These are phyloP conservation scores for Galerina sulciceps DNA, from an alignment of 768 basidiomycete genomes.

Conservation along the genomic window DNA sequence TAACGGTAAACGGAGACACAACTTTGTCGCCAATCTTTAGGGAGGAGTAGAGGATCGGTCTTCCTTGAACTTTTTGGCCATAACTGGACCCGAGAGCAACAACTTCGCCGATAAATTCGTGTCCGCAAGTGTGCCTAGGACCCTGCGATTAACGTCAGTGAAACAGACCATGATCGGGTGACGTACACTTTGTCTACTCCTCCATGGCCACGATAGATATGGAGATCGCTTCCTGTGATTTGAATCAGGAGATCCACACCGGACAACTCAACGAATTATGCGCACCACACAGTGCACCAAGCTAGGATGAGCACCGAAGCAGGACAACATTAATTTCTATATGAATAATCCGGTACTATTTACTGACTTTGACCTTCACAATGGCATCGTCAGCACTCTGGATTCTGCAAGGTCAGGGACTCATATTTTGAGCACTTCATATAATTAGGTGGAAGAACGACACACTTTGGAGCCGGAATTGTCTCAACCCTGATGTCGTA, in stretches of 20 bases:
- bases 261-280: conserved; percentile 3
- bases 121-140: conserved; percentile 66
- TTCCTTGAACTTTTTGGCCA: conserved; percentile 39
- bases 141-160: background rate
- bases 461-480: conserved; percentile 55
- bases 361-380: conserved; percentile 67
- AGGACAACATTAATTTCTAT: background rate
- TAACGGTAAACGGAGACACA: conserved; percentile 80
- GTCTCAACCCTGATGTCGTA: conserved; percentile 75
- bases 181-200: conserved; percentile 53
- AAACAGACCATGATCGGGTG: background rate
- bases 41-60: conserved; percentile 66
- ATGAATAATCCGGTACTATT: background rate
- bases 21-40: conserved; percentile 77
- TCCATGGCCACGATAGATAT: conserved; percentile 71
- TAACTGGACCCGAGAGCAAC: conserved; percentile 68
- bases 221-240: conserved; percentile 66
- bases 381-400: conserved; percentile 79
- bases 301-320: conserved; percentile 36
- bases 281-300: conserved; percentile 66
- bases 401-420: conserved; percentile 46
- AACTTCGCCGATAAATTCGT: conserved; percentile 80
- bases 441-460: background rate
- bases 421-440: background rate
- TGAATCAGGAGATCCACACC: background rate